Evolutionary conservation across 2,329 filamentous ascomycete species (phyloP).

Genomic region (Decorospora gaudefroyi): DNA sequence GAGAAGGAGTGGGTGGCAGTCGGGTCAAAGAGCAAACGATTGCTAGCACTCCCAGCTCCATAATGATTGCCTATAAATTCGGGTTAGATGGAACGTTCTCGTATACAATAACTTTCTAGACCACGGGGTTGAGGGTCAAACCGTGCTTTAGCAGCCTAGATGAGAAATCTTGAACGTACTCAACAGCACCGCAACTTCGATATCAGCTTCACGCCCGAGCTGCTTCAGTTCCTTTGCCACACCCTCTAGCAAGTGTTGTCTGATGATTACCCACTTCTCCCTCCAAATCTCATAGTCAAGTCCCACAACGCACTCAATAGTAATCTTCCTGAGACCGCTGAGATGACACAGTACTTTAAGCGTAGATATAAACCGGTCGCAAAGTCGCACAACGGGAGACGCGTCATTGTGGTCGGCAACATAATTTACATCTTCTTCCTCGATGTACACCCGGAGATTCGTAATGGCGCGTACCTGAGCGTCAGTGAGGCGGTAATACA

Average conservation of each 20-base stretch:
- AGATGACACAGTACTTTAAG: not conserved
- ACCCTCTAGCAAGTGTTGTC: not conserved
- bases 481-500: constrained; percentile 5
- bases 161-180: too few species aligned
- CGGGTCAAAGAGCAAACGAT: too few species aligned
- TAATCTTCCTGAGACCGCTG: not conserved
- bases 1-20: too few species aligned
- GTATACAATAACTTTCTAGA: too few species aligned
- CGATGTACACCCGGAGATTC: constrained; percentile 1
- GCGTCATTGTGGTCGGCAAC: not conserved
- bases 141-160: too few species aligned
- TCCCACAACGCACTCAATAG: constrained; percentile 4
- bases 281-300: not conserved
- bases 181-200: too few species aligned
- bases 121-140: too few species aligned
- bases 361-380: not conserved
- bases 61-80: too few species aligned
- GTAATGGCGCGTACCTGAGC: constrained; percentile 7
- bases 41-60: too few species aligned
- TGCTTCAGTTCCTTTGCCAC: too few species aligned
- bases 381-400: not conserved
- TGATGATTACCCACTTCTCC: not conserved
- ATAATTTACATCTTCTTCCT: not conserved
- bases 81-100: too few species aligned
- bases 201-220: too few species aligned